Conservation (phyloP, 192 early-diverging fungal genomes). For the Coemansia sp. region DNA sequence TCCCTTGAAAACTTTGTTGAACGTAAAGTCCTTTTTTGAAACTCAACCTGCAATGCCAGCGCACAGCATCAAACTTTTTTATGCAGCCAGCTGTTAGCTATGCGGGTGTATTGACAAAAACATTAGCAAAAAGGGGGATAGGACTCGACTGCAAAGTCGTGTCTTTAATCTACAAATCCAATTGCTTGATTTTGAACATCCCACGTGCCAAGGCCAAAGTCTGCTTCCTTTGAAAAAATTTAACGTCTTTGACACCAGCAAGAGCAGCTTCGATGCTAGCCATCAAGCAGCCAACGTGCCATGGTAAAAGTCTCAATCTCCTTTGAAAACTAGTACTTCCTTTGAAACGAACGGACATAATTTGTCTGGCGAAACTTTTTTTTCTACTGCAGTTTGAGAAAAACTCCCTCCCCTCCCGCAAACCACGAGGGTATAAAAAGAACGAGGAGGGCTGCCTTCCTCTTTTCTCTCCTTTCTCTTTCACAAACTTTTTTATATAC, state of each 20-base stretch:
- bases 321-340: not conserved
- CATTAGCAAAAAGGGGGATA: too few relatives aligned
- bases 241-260: too few relatives aligned
- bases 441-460: not conserved
- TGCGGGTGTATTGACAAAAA: too few relatives aligned
- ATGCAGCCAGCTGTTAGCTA: too few relatives aligned
- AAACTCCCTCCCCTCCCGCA: not conserved
- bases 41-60: not conserved
- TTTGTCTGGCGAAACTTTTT: not conserved
- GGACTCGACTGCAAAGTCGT: not conserved
- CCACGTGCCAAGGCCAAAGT: not conserved
- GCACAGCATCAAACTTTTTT: too few relatives aligned
- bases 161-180: not conserved
- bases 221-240: too few relatives aligned
- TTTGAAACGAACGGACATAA: not conserved
- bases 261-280: too few relatives aligned
- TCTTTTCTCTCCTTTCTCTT: not conserved
- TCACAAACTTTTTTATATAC: not conserved
- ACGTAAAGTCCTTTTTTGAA: too few relatives aligned
- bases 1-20: too few relatives aligned
- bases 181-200: not conserved
- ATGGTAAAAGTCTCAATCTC: not conserved
- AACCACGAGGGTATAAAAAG: not conserved
- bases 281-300: not conserved
- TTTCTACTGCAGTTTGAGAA: not conserved